Conservation (phyloP, 805 yeast genomes). For the Zygotorulaspora chibaensis region DNA sequence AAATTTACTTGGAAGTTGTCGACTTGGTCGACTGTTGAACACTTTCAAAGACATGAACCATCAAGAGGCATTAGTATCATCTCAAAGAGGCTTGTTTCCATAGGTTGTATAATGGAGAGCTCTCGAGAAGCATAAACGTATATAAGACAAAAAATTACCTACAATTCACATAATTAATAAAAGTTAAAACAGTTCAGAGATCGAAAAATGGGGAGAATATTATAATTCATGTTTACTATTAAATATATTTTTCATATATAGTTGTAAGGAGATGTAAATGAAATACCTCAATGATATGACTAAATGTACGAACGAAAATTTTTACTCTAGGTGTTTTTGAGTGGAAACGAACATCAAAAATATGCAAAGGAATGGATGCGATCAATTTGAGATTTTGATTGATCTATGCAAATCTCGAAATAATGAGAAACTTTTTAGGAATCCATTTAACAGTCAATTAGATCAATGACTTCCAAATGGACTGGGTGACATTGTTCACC, state of each 20-base stretch:
- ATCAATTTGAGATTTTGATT: slow-evolving; percentile 7
- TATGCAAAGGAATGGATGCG: slow-evolving; percentile 20
- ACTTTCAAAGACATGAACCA: not conserved
- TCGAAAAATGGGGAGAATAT: not conserved
- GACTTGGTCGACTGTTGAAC: slow-evolving; percentile 53
- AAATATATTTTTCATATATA: not conserved
- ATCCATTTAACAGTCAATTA: slow-evolving; percentile 45
- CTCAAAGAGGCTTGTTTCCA: no score
- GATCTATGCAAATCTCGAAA: slow-evolving; percentile 5
- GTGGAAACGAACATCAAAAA: slow-evolving; percentile 7
- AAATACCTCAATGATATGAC: not conserved
- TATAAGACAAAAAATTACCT: no score
- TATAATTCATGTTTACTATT: not conserved
- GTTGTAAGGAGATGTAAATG: not conserved
- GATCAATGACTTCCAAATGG: slow-evolving; percentile 53
- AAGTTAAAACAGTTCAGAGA: no score
- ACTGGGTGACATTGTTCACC: slow-evolving; percentile 63
- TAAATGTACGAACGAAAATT: not conserved
- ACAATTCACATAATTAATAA: no score
- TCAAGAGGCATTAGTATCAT: no score
- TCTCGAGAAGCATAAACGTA: no score
- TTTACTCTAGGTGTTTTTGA: not conserved
- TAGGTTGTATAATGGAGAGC: no score
- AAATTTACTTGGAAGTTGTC: slow-evolving; percentile 57
- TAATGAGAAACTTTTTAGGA: not conserved